Evolutionary conservation across 2,329 filamentous ascomycete species (phyloP), one percentile per base, ranked within the genome.

Genomic region (Botrytis aclada): DNA sequence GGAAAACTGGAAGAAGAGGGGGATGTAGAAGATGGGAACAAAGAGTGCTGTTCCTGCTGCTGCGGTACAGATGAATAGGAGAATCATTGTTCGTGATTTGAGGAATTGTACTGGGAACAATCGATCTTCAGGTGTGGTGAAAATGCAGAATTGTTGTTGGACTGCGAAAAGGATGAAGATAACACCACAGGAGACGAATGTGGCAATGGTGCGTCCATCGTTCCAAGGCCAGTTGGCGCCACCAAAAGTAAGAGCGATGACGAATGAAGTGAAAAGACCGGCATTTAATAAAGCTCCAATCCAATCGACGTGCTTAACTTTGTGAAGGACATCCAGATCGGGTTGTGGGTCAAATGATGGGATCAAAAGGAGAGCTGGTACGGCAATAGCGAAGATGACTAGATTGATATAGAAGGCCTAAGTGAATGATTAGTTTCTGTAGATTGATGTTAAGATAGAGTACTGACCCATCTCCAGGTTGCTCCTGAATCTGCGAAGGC

Each of bases 1-100:
- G 74, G 85, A 80, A 58, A 82, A 81, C 78, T 86, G 83, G 78
- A 87, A 85, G 80, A 84, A 86, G 72, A 86, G 79, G 3, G 85
- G 84, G 37, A 86, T 79, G 73, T 84, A 85, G 77, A 83, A 84
- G 6, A 81, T 79, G 1, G 84, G 76, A 54, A 86, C 82, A 32
- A 84, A 82, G 25, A 82, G 79, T 12, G 81, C 79, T 4, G 82
- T 80, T 10, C 80, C 82, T 0, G 81, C 80, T 9, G 65, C 65
- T 3, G 80, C 78, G 0, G 82, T 84, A 29, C n/a, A 41, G 9
- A 73, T 45, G 72, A 73, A 77, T 1, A 78, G 70, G 3, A 80
- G 72, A n/a, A 77, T 37, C 22, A 75, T 73, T 1, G 74, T 76
- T 18, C 76, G 69, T 16, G 82, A 83, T 73, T 80, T 81, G 62